phyloP scores from a whole-genome alignment of 2,329 filamentous ascomycete genomes.

The Sporothrix brasiliensis region DNA sequence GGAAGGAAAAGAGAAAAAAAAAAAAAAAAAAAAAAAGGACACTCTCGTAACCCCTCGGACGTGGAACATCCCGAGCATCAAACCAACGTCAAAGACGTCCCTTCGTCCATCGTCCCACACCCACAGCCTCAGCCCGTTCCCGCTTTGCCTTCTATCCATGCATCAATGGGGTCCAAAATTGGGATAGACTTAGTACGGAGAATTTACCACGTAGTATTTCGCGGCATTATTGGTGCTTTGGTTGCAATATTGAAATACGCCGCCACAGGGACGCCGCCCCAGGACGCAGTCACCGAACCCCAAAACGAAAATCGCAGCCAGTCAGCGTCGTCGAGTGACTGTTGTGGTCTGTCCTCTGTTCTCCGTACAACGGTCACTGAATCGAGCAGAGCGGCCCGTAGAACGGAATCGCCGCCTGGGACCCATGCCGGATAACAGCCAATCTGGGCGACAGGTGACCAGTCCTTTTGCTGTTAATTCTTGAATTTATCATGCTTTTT shows the following conservation, averaged over 20 bases:
- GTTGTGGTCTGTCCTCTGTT: neutral
- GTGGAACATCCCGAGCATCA: neutral
- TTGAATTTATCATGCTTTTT: neutral
- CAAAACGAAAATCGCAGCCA: neutral
- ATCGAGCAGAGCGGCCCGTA: too few species aligned
- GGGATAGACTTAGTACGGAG: too few species aligned
- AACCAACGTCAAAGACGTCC: neutral
- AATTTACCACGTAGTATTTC: neutral
- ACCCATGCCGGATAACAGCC: conserved; percentile 6
- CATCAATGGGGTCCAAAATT: neutral
- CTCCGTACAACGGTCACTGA: neutral
- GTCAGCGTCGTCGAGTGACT: neutral
- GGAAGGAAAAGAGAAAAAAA: neutral
- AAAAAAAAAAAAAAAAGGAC: neutral
- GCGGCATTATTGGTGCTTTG: neutral
- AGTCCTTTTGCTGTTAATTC: neutral
- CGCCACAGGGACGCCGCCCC: too few species aligned
- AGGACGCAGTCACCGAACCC: conserved; percentile 6
- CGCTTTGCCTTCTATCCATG: neutral
- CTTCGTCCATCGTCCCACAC: neutral
- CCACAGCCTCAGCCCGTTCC: conserved; percentile 3
- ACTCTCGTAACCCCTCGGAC: neutral
- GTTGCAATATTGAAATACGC: too few species aligned
- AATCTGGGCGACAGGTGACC: neutral
- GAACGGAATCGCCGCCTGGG: conserved; percentile 16